phyloP scores from a whole-genome alignment of 805 yeast genomes.

The Cephaloascus fragrans region DNA sequence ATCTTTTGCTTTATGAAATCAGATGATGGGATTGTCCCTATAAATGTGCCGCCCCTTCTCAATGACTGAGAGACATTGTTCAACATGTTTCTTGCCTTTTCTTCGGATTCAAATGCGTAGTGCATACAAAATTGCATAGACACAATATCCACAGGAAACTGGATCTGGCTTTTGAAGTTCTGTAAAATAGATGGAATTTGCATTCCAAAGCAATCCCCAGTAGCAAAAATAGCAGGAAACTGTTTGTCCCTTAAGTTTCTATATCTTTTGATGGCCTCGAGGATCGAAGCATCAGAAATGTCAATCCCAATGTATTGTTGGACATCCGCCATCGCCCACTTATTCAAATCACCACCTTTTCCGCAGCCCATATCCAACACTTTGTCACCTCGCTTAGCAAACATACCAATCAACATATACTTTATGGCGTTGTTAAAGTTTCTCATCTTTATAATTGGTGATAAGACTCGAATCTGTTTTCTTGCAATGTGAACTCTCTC shows the following conservation, averaged over 20 bases:
- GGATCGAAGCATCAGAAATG: slow-evolving; percentile 79
- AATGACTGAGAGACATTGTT: slow-evolving; percentile 69
- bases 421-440: slow-evolving; percentile 90
- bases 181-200: slow-evolving; percentile 59
- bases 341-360: slow-evolving; percentile 93
- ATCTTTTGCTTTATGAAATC: slow-evolving; percentile 71
- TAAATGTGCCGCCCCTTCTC: slow-evolving; percentile 74
- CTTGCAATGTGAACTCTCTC: slow-evolving; percentile 67
- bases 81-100: slow-evolving; percentile 62
- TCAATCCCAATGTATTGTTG: slow-evolving; percentile 85
- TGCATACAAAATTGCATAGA: slow-evolving; percentile 90
- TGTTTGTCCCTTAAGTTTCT: slow-evolving; percentile 43
- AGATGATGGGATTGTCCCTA: slow-evolving; percentile 92
- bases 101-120: slow-evolving; percentile 86
- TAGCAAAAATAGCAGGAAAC: slow-evolving; percentile 78
- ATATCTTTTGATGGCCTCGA: slow-evolving; percentile 76
- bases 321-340: slow-evolving; percentile 70
- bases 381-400: slow-evolving; percentile 40
- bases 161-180: slow-evolving; percentile 55
- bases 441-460: slow-evolving; percentile 80
- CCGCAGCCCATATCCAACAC: slow-evolving; percentile 93
- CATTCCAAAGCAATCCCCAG: slow-evolving; percentile 83
- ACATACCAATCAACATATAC: slow-evolving; percentile 70
- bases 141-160: slow-evolving; percentile 80
- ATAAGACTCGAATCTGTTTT: slow-evolving; percentile 50